These are phyloP conservation scores for Uronychia binucleata DNA, from an alignment of 73 alveolate species.

Conservation along the genomic window DNA sequence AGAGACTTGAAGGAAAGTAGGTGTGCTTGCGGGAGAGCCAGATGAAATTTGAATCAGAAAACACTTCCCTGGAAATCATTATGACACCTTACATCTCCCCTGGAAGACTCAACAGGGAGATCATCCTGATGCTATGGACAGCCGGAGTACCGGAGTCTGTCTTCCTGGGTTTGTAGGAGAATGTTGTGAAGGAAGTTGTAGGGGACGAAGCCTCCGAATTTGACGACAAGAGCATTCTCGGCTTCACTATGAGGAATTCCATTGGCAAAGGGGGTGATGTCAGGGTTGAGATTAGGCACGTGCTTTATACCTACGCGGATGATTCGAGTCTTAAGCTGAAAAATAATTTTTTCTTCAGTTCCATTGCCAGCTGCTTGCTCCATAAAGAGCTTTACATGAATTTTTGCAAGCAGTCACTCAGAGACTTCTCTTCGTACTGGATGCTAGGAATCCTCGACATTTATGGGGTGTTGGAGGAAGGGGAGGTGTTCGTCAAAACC, in stretches of 20 bases:
- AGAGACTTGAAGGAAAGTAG: not conserved
- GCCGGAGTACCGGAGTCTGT: constrained; percentile 17
- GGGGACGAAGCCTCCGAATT: not conserved
- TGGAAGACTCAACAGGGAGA: constrained; percentile 22
- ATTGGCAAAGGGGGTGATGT: not conserved
- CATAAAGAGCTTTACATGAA: not conserved
- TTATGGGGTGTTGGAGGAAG: constrained; percentile 78
- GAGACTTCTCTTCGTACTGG: constrained; percentile 59
- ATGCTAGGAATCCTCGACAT: constrained; percentile 96
- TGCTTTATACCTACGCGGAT: not conserved
- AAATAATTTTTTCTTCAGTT: not conserved
- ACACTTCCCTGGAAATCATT: not conserved
- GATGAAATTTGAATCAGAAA: constrained; percentile 11
- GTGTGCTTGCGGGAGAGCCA: constrained; percentile 1
- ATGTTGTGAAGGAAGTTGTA: not conserved
- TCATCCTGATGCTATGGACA: constrained; percentile 5
- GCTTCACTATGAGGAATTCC: not conserved
- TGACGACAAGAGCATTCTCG: not conserved
- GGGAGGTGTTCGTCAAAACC: constrained; percentile 85
- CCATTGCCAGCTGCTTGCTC: not conserved
- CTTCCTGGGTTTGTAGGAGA: constrained; percentile 6
- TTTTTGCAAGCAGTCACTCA: not conserved
- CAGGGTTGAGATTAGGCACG: not conserved
- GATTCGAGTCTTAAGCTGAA: not conserved
- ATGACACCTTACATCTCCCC: not conserved